These are phyloP conservation scores for Termitomyces sp. DNA, from an alignment of 768 basidiomycete genomes.

Conservation along the genomic window DNA sequence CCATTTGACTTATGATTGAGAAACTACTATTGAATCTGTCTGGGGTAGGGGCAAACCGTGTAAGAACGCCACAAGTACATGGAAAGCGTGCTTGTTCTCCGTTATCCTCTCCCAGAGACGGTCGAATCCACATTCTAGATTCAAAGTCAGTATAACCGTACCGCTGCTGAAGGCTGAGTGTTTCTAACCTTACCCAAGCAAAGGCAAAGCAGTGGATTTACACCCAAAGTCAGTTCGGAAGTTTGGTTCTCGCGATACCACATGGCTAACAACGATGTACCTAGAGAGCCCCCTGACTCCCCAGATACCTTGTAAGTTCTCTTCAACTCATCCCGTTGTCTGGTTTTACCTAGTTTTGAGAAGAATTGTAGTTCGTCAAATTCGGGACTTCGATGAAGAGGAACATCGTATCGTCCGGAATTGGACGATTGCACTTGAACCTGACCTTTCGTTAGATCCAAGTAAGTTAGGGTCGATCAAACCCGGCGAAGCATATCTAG, in stretches of 20 bases:
- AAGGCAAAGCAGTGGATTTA: background rate
- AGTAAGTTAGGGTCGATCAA: background rate
- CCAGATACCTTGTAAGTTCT: background rate
- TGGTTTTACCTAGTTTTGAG: background rate
- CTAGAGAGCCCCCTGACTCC: background rate
- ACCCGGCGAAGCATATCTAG: background rate
- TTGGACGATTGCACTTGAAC: background rate
- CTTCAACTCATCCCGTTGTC: background rate
- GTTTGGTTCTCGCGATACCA: background rate
- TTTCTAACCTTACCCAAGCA: background rate
- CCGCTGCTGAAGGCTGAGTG: too few relatives aligned
- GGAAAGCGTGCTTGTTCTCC: too few relatives aligned
- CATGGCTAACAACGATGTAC: background rate
- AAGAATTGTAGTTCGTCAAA: background rate
- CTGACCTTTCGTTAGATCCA: background rate
- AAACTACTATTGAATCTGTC: too few relatives aligned
- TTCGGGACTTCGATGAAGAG: background rate
- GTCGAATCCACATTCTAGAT: too few relatives aligned
- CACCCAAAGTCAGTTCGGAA: background rate
- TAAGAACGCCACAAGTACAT: too few relatives aligned
- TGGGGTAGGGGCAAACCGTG: too few relatives aligned
- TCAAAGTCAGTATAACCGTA: too few relatives aligned
- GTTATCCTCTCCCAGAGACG: too few relatives aligned
- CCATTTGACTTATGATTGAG: too few relatives aligned
- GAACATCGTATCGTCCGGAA: background rate